Base-by-base conservation (phyloP, 1,139 yeast species). In the Sugiyamaella castrensis region DNA sequence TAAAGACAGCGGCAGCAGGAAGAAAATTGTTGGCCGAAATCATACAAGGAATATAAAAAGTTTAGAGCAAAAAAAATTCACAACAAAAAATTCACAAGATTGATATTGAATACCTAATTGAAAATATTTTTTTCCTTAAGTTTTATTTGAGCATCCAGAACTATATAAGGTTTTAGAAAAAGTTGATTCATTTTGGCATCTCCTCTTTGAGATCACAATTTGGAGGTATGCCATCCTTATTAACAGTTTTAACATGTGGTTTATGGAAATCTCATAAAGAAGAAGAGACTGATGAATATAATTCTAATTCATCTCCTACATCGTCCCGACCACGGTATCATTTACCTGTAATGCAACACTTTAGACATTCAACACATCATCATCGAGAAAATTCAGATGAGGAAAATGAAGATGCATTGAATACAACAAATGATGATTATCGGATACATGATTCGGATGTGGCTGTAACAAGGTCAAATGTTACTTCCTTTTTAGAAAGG, bases 391-490 rank as follows among this genome's bases (percentile, higher is more conserved):
- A 34, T n/a, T 28, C 19, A 30, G 40, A 36, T 9, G 29, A 31
- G 2, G 12, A 10, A 7, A 24, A 29, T 11, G 40, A 13, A 7
- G 47, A 43, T 31, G 42, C 19, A 24, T 26, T 37, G 9, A 43
- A 37, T 31, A 34, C 38, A 35, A 37, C 31, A 34, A 19, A 19
- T 19, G 46, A 28, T 28, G 56, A 54, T 34, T 54, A 44, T 40
- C 50, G 52, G 15, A 54, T 54, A 35, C 53, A 38, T 11, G 57
- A 54, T 15, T 47, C 51, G 13, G 57, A 54, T 28, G 52, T 48
- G 24, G 52, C 49, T 29, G 47, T 42, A 15, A 32, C 50, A 2
- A 31, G 50, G 10, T 41, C 50, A 13, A 34, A 31, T 27, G 30
- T 24, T 24, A 37, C 50, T 1, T 46, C 49, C 8, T 33, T 50